Conservation (phyloP, 2,329 filamentous ascomycete species). For the Zasmidium citrigriseum region DNA sequence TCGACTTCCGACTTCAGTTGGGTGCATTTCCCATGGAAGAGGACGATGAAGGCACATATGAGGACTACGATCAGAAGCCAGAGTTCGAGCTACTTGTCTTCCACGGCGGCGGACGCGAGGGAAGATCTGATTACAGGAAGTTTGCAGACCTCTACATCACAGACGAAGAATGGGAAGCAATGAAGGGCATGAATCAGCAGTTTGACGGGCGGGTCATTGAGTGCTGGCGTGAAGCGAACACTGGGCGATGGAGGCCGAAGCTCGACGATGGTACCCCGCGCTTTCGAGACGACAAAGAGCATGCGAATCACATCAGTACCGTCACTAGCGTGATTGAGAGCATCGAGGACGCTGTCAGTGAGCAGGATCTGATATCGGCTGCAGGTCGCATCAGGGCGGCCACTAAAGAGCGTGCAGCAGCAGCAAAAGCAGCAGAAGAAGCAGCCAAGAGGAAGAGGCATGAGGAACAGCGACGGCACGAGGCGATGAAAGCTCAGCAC, state of each 20-base stretch:
- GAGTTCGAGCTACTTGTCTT: constrained; percentile 71
- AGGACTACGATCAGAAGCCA: constrained; percentile 80
- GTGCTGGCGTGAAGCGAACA: constrained; percentile 74
- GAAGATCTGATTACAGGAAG: constrained; percentile 52
- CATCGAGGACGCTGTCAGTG: constrained; percentile 80
- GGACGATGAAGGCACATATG: constrained; percentile 65
- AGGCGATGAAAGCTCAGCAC: constrained; percentile 17
- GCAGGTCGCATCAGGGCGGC: constrained; percentile 72
- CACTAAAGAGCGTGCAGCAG: constrained; percentile 66
- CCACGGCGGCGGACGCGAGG: constrained; percentile 62
- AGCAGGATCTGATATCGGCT: constrained; percentile 73
- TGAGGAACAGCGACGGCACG: constrained; percentile 18
- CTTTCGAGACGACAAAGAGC: constrained; percentile 88
- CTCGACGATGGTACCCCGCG: constrained; percentile 59
- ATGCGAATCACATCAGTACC: constrained; percentile 85
- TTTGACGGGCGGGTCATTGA: constrained; percentile 89
- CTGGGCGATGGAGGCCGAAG: constrained; percentile 74
- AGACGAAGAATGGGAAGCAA: constrained; percentile 75
- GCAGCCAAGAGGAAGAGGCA: constrained; percentile 15
- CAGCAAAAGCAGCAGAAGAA: constrained; percentile 19
- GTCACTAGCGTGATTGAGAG: constrained; percentile 86
- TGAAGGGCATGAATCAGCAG: constrained; percentile 73
- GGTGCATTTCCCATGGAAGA: constrained; percentile 70
- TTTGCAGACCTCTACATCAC: constrained; percentile 66
- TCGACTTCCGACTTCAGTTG: constrained; percentile 84